Base-by-base conservation (phyloP, 73 alveolate species). In the Paramecium sexaurelia region DNA sequence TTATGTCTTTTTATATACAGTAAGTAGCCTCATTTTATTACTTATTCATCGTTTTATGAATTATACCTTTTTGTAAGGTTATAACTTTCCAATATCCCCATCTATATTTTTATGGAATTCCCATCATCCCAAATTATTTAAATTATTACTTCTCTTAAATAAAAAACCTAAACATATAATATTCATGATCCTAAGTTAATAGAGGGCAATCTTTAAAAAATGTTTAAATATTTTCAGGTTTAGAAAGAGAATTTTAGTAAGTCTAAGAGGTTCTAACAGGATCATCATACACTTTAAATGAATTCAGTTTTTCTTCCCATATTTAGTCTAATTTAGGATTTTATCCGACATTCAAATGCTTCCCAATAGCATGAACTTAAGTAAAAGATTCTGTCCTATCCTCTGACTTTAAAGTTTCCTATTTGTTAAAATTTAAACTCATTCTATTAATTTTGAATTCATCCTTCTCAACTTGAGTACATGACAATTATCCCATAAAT, bases 21-120 rank as follows among this genome's bases (percentile, higher is more conserved):
- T 78, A 43, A 3, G 41, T 9, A 4, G 90, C 22, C 7, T 41
- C 75, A 43, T 9, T 78, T 41, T 5, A 11, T 33, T 78, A 15
- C 7, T 9, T 10, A 8, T 35, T 61, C 33, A 32, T 32, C 17
- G 6, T 37, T 35, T 71, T 35, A 7, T 5, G 32, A 19, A 51
- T 9, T 10, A 33, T 71, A 11, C 19, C 86, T n/a, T 36, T 40
- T 35, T 71, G 2, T 4, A 43, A 45, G 0, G 90, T 78, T 6
- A 78, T 29, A 7, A 43, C 41, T 40, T 78, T 78, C 90, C 90
- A 78, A 41, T 41, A 41, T 78, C 55, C 45, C 90, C 90, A 78
- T 78, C 90, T 78, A 22, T 41, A 45, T 27, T 43, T 19, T 45
- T 78, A 11, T 11, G 90, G 90, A 11, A 78, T 20, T 17, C 90